Conservation (phyloP, 192 early-diverging fungal species). For the Backusella mclennaniae region DNA sequence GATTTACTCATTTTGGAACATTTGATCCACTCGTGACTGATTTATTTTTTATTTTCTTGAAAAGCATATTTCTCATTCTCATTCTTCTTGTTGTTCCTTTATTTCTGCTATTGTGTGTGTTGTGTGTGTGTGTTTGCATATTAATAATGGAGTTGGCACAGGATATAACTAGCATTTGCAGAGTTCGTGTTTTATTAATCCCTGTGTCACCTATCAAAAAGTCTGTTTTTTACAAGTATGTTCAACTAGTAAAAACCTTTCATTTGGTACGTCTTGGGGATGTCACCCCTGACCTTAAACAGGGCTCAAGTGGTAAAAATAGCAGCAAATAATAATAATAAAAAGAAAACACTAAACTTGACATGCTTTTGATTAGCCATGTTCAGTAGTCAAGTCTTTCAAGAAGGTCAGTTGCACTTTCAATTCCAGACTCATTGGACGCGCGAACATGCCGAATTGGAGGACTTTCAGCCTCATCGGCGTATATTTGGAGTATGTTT, state of each 20-base stretch:
- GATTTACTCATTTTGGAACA: too few relatives aligned
- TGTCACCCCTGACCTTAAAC: conserved; percentile 61
- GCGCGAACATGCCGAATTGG: conserved; percentile 65
- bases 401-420: conserved; percentile 70
- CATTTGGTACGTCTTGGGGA: conserved; percentile 64
- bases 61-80: background rate
- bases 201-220: conserved; percentile 66
- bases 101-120: background rate
- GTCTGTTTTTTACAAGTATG: conserved; percentile 62
- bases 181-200: conserved; percentile 68
- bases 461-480: conserved; percentile 73
- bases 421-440: conserved; percentile 70
- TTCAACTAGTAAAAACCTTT: conserved; percentile 64
- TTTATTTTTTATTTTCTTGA: background rate
- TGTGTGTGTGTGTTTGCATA: background rate
- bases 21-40: too few relatives aligned
- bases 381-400: conserved; percentile 55
- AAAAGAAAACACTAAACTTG: background rate
- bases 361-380: conserved; percentile 37
- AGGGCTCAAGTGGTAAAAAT: conserved; percentile 35
- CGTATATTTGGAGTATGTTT: conserved; percentile 68
- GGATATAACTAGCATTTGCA: conserved; percentile 49
- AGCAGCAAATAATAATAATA: background rate
- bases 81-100: background rate
- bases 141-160: conserved; percentile 34